phyloP scores from a whole-genome alignment of 2,329 filamentous ascomycete genomes.

The Penicillium sp. region DNA sequence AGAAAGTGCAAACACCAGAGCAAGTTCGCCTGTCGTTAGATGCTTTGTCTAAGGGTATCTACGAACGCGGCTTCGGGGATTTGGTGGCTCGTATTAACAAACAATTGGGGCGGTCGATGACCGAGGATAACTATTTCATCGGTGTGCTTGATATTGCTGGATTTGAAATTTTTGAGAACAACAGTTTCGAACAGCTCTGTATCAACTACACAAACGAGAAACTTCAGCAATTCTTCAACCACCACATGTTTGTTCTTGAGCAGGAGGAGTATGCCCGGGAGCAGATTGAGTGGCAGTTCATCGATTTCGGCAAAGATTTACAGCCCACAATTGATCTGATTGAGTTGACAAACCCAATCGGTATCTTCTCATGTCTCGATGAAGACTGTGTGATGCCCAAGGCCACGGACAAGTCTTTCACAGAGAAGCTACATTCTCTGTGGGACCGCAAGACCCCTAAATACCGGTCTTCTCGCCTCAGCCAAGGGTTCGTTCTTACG shows the following conservation, averaged over 20 bases:
- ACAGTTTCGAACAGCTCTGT: conserved; percentile 98
- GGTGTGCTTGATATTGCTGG: conserved; percentile 98
- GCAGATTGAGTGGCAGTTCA: conserved; percentile 99
- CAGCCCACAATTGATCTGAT: conserved; percentile 98
- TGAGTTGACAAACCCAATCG: conserved; percentile 92
- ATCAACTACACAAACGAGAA: conserved; percentile 99
- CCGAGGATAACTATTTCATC: conserved; percentile 93
- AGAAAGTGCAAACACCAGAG: conserved; percentile 96
- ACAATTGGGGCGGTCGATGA: conserved; percentile 81
- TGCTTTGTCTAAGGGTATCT: conserved; percentile 93
- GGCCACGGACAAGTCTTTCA: conserved; percentile 94
- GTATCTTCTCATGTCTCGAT: conserved; percentile 96
- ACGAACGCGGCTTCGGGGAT: conserved; percentile 92
- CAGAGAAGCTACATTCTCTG: conserved; percentile 91
- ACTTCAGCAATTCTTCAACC: conserved; percentile 98
- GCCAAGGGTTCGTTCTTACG: conserved; percentile 91
- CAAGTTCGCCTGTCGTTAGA: conserved; percentile 89
- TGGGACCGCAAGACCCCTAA: conserved; percentile 97
- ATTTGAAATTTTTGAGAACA: conserved; percentile 97
- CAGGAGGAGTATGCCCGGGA: conserved; percentile 97
- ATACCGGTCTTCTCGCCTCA: conserved; percentile 83
- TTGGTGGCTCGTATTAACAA: conserved; percentile 88
- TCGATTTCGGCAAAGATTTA: conserved; percentile 94
- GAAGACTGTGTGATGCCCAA: conserved; percentile 99
- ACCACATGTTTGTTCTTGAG: conserved; percentile 99